Evolutionary conservation across 495 filamentous ascomycete species (phyloP).

Genomic region (Poronia punctata): DNA sequence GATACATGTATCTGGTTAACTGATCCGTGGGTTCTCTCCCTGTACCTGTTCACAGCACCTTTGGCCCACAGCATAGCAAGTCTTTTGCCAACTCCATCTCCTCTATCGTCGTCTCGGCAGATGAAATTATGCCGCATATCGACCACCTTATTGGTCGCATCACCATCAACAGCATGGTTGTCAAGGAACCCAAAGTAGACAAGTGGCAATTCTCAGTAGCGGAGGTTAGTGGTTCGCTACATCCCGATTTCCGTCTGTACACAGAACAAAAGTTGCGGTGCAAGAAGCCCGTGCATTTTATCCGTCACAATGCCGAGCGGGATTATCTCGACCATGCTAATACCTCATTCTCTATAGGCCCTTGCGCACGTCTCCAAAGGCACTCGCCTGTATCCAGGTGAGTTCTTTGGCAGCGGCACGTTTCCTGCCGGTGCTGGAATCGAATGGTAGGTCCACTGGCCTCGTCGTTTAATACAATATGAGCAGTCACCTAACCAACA

Average conservation of each 20-base stretch:
- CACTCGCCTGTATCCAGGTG: slow-evolving; percentile 10
- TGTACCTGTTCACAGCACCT: slow-evolving; percentile 2
- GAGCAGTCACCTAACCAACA: not conserved
- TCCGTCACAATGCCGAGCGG: not conserved
- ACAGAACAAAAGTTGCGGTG: no score
- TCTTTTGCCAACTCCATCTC: slow-evolving; percentile 12
- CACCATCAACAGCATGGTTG: slow-evolving; percentile 5
- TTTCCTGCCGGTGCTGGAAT: slow-evolving; percentile 10
- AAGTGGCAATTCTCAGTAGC: slow-evolving; percentile 7
- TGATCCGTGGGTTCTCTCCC: not conserved
- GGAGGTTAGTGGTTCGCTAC: slow-evolving; percentile 2
- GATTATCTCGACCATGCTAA: not conserved
- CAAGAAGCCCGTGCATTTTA: not conserved
- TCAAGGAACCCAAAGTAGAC: slow-evolving; percentile 1
- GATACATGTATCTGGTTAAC: not conserved
- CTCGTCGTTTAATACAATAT: not conserved
- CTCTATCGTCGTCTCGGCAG: slow-evolving; percentile 5
- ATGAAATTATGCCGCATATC: slow-evolving; percentile 5
- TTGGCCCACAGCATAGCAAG: slow-evolving; percentile 14
- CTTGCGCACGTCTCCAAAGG: slow-evolving; percentile 8
- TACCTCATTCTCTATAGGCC: not conserved
- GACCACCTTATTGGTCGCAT: slow-evolving; percentile 7
- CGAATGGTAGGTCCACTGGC: slow-evolving; percentile 5
- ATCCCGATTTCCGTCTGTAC: not conserved
- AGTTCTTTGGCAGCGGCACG: slow-evolving; percentile 13